A percentile compares a stretch with the other conserved stretches of the same genome.
phyloP scores from a whole-genome alignment of 495 filamentous ascomycete genomes.

The Talaromyces thailandensis region DNA sequence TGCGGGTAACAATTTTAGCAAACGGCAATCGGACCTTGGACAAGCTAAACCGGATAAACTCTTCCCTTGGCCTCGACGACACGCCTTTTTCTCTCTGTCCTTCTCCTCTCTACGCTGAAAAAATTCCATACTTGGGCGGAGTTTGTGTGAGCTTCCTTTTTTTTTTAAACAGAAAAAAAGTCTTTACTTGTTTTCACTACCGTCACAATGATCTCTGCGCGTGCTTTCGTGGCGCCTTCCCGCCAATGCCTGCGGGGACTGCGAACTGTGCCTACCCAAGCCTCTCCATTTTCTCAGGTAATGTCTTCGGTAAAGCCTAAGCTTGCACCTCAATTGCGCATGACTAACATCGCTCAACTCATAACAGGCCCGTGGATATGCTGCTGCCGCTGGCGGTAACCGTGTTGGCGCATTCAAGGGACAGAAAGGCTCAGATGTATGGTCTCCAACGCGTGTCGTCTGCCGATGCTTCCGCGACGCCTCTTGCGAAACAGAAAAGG shows the following conservation, averaged over 20 bases:
- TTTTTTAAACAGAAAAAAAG: no score
- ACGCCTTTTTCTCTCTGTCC: background rate
- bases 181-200: background rate
- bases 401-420: constrained; percentile 90
- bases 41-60: constrained; percentile 2
- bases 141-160: constrained; percentile 1
- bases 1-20: background rate
- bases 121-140: background rate
- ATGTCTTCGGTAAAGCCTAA: constrained; percentile 6
- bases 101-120: background rate
- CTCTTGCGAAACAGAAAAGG: background rate
- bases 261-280: constrained; percentile 37
- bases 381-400: constrained; percentile 44
- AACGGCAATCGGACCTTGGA: constrained; percentile 2
- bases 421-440: constrained; percentile 76
- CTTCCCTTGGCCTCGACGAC: background rate
- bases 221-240: constrained; percentile 44
- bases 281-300: constrained; percentile 45
- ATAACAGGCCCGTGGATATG: constrained; percentile 37
- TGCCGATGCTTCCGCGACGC: constrained; percentile 9
- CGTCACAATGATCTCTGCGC: constrained; percentile 49
- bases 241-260: constrained; percentile 48
- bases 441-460: constrained; percentile 7
- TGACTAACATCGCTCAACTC: constrained; percentile 17
- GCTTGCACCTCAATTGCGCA: constrained; percentile 8